Evolutionary conservation across 371 early-diverging fungal species (phyloP), one percentile per base, ranked within the genome.

Genomic region (Rozella allomycis): DNA sequence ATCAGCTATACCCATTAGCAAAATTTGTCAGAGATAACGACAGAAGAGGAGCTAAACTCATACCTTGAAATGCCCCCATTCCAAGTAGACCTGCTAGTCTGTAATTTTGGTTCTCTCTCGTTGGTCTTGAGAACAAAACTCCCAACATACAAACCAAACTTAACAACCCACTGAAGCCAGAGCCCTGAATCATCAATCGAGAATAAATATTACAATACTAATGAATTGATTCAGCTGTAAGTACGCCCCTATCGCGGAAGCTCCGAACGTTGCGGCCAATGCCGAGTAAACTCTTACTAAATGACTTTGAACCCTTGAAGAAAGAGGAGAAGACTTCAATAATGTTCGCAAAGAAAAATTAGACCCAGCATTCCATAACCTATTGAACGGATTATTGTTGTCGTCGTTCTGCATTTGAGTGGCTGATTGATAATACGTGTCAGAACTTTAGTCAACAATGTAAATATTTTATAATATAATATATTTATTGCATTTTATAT

Each of bases 221-320:
- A n/a, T n/a, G n/a, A n/a, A n/a, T n/a, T n/a, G n/a, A n/a, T n/a
- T 21, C 26, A 30, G 18, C 20, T 42, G 29, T 28, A 35, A 22
- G 13, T 35, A 41, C 17, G 56, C 41, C 9, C 58, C 51, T n/a
- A 41, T 14, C 0, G 61, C 50, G 14, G 58, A 55, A 10, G 58
- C 26, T 10, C 45, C 49, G 21, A 63, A 41, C 60, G 63, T 60
- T 26, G 47, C 58, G 0, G 67, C 59, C 31, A 66, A 34, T 26
- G 50, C 49, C 9, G 57, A 39, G 31, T 60, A 66, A 3, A 66
- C 64, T 33, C 55, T 25, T 11, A 49, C 37, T 7, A 66, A 39
- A 45, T 66, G 67, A 0, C 46, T 45, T 26, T 48, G n/a, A n/a
- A n/a, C n/a, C n/a, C n/a, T n/a, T n/a, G n/a, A n/a, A n/a, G n/a